A percentile compares a stretch with the other conserved stretches of the same genome.
Conservation (phyloP, 768 basidiomycete species). For the Suillus alpinus region DNA sequence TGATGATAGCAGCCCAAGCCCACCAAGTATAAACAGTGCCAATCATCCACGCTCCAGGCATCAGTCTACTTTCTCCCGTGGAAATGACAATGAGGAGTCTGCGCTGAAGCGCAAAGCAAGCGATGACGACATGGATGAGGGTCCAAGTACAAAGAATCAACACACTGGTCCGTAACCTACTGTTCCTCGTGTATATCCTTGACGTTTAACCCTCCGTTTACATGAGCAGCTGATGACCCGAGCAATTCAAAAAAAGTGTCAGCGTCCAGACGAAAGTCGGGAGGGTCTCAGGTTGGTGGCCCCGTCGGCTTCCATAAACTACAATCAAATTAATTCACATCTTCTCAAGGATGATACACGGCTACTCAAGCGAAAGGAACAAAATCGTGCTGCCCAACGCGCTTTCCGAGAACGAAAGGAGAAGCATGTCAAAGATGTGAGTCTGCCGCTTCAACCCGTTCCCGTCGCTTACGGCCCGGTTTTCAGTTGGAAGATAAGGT, state of each 20-base stretch:
- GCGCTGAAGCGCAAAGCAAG: constrained; percentile 78
- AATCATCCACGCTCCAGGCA: constrained; percentile 18
- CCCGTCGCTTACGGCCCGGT: not conserved
- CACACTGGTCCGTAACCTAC: constrained; percentile 50
- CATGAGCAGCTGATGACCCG: constrained; percentile 21
- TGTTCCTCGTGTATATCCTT: not conserved
- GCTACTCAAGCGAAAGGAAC: constrained; percentile 88
- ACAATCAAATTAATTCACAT: constrained; percentile 4
- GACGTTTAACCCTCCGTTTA: not conserved
- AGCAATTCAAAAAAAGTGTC: constrained; percentile 24
- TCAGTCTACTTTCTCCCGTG: constrained; percentile 16
- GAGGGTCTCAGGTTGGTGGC: constrained; percentile 34
- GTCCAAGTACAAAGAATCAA: constrained; percentile 63
- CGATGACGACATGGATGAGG: constrained; percentile 58
- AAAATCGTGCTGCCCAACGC: constrained; percentile 95
- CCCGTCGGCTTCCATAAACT: not conserved
- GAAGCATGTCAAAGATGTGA: constrained; percentile 93
- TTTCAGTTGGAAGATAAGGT: constrained; percentile 87
- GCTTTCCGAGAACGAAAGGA: constrained; percentile 98
- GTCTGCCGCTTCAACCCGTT: constrained; percentile 28
- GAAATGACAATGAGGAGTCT: constrained; percentile 43
- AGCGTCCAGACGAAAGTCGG: constrained; percentile 39
- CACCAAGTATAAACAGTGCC: constrained; percentile 47
- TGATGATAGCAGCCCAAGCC: constrained; percentile 79
- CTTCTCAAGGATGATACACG: constrained; percentile 62